Evolutionary conservation across 306 rosid species (phyloP).

Genomic region (Canavalia gladiata): DNA sequence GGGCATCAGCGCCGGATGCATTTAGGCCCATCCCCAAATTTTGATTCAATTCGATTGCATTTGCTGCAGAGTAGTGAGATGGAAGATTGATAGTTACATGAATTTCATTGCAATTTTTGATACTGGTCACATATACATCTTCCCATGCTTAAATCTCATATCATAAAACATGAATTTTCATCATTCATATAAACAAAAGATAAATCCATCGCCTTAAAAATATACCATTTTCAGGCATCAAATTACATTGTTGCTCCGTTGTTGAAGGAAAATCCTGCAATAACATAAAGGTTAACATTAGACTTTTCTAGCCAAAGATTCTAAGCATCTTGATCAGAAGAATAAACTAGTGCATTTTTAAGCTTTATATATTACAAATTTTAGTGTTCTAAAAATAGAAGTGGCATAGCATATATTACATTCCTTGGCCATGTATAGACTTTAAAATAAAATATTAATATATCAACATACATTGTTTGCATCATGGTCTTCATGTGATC

Average conservation of each 20-base stretch:
- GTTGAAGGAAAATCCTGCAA: slow-evolving; percentile 51
- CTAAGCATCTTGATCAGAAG: slow-evolving; percentile 31
- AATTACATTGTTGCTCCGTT: slow-evolving; percentile 37
- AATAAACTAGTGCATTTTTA: slow-evolving; percentile 30
- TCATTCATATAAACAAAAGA: slow-evolving; percentile 35
- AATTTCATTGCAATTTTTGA: slow-evolving; percentile 31
- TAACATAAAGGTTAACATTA: slow-evolving; percentile 23
- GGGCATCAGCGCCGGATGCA: slow-evolving; percentile 27
- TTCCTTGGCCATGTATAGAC: not conserved
- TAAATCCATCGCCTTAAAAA: slow-evolving; percentile 38
- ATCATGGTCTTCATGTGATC: slow-evolving; percentile 44
- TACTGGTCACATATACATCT: slow-evolving; percentile 25
- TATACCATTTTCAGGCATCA: slow-evolving; percentile 54
- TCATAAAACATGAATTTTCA: slow-evolving; percentile 39
- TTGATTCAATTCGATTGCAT: slow-evolving; percentile 45
- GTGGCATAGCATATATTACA: slow-evolving; percentile 19
- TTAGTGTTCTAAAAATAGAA: slow-evolving; percentile 8
- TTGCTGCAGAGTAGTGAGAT: slow-evolving; percentile 43
- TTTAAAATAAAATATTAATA: not conserved
- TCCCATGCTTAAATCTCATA: slow-evolving; percentile 46
- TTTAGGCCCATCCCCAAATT: slow-evolving; percentile 33
- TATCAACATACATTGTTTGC: slow-evolving; percentile 53
- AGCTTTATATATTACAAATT: not conserved
- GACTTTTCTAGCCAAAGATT: not conserved
- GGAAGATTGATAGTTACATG: slow-evolving; percentile 37